Conservation (phyloP, 2,329 filamentous ascomycete genomes). For the Epichloe typhina region DNA sequence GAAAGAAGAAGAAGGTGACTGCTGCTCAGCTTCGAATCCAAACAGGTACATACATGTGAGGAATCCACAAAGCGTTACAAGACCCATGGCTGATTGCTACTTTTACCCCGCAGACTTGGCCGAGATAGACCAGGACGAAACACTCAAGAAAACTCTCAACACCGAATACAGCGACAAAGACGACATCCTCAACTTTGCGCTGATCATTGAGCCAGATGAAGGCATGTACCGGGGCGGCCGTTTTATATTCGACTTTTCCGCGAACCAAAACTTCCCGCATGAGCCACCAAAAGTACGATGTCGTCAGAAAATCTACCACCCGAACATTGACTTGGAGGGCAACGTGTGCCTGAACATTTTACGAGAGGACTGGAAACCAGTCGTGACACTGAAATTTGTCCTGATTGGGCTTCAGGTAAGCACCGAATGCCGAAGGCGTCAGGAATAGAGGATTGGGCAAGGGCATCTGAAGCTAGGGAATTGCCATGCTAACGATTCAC, state of each 20-base stretch:
- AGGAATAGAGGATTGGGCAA: neutral
- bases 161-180: slow-evolving; percentile 71
- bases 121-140: slow-evolving; percentile 42
- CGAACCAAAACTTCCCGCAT: slow-evolving; percentile 92
- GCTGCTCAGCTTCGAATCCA: slow-evolving; percentile 90
- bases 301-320: slow-evolving; percentile 96
- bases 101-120: slow-evolving; percentile 49
- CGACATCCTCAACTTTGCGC: slow-evolving; percentile 72
- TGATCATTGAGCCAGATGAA: slow-evolving; percentile 76
- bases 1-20: slow-evolving; percentile 98
- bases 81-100: neutral
- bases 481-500: slow-evolving; percentile 9
- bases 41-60: slow-evolving; percentile 52
- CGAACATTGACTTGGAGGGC: slow-evolving; percentile 94
- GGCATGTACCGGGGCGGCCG: slow-evolving; percentile 74
- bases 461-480: neutral
- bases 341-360: slow-evolving; percentile 98
- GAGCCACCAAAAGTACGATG: slow-evolving; percentile 96
- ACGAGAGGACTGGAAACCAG: slow-evolving; percentile 97
- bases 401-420: slow-evolving; percentile 80
- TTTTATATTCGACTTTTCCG: slow-evolving; percentile 84
- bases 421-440: neutral
- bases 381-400: slow-evolving; percentile 90
- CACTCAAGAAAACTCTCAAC: slow-evolving; percentile 66
- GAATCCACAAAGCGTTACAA: neutral